Conservation (phyloP, 179 eudicot species). For the Pouteria campechiana region DNA sequence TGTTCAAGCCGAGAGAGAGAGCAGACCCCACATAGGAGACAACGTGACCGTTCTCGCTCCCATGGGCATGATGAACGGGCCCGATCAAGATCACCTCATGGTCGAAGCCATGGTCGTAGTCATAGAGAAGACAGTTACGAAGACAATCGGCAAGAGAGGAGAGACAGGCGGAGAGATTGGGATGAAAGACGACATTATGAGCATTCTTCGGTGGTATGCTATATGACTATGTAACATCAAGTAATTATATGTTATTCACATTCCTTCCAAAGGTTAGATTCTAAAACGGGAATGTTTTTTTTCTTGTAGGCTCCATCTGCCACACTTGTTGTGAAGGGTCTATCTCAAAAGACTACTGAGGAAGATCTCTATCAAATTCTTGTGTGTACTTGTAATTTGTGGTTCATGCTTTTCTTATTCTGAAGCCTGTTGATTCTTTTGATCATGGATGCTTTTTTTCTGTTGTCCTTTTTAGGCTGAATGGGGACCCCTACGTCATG, state of each 20-base stretch:
- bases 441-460: background rate
- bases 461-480: slow-evolving; percentile 53
- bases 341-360: slow-evolving; percentile 90
- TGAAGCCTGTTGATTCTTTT: background rate
- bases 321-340: slow-evolving; percentile 94
- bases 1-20: slow-evolving; percentile 65
- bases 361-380: slow-evolving; percentile 90
- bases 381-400: slow-evolving; percentile 42
- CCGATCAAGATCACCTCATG: slow-evolving; percentile 75
- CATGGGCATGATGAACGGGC: slow-evolving; percentile 61
- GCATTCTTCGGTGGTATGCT: slow-evolving; percentile 52
- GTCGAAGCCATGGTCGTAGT: slow-evolving; percentile 75
- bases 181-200: slow-evolving; percentile 58
- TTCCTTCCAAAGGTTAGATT: no score
- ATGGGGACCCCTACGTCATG: slow-evolving; percentile 98
- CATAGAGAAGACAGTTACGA: slow-evolving; percentile 83
- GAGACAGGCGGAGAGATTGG: slow-evolving; percentile 70
- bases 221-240: no score
- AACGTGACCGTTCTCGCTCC: slow-evolving; percentile 71
- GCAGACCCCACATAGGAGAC: slow-evolving; percentile 59
- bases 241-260: no score
- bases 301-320: slow-evolving; percentile 78
- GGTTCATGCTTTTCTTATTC: background rate
- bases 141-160: slow-evolving; percentile 48
- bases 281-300: no score